phyloP scores from a whole-genome alignment of 371 early-diverging fungal species.

The Choanephora cucurbitarum region DNA sequence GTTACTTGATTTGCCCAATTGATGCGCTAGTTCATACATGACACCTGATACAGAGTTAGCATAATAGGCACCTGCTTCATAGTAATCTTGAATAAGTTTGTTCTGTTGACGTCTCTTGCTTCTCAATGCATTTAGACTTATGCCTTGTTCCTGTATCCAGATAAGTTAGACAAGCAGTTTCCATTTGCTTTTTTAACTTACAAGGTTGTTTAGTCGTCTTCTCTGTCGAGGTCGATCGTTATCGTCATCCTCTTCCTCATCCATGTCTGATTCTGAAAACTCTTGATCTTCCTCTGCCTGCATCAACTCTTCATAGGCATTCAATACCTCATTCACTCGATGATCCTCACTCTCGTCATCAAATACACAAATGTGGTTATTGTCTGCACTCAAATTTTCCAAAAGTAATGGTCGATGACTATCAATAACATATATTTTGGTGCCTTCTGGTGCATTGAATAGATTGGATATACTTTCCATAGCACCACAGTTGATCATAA shows the following conservation, averaged over 20 bases:
- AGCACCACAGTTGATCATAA: slow-evolving; percentile 91
- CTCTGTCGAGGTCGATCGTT: slow-evolving; percentile 34
- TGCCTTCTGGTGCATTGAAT: slow-evolving; percentile 49
- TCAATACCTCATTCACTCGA: slow-evolving; percentile 56
- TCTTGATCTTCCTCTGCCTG: slow-evolving; percentile 24
- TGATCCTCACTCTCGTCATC: slow-evolving; percentile 79
- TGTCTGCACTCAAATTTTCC: slow-evolving; percentile 67
- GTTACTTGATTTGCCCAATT: slow-evolving; percentile 59
- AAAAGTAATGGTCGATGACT: slow-evolving; percentile 87
- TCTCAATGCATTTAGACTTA: slow-evolving; percentile 6
- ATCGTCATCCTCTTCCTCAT: slow-evolving; percentile 33
- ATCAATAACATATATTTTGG: slow-evolving; percentile 80
- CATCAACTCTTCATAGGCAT: slow-evolving; percentile 68
- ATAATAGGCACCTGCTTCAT: slow-evolving; percentile 57
- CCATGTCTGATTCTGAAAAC: slow-evolving; percentile 27
- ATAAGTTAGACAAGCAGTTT: too few species aligned
- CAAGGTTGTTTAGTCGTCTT: slow-evolving; percentile 28
- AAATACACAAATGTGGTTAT: slow-evolving; percentile 69
- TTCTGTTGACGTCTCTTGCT: slow-evolving; percentile 26
- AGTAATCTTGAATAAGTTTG: slow-evolving; percentile 55
- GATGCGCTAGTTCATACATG: slow-evolving; percentile 57
- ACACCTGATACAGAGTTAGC: slow-evolving; percentile 58
- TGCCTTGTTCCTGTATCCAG: neutral
- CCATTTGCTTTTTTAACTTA: slow-evolving; percentile 4
- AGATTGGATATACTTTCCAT: slow-evolving; percentile 71